Evolutionary conservation across 2,329 filamentous ascomycete genomes (phyloP).

Genomic region (Trematosphaeria pertusa): DNA sequence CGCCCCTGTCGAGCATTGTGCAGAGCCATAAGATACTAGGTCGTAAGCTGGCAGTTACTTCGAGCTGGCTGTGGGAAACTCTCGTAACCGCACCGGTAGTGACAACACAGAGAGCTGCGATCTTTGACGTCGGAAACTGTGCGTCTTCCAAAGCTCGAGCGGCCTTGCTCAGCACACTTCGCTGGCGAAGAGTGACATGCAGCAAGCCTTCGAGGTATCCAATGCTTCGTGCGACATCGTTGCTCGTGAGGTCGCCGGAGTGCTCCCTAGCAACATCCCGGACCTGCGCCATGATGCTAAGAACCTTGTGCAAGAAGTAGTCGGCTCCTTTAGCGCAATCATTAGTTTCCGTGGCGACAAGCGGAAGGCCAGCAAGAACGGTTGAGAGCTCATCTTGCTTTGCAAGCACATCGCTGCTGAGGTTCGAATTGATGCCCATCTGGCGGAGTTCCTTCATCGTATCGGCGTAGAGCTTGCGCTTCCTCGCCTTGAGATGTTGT

Average conservation of each 20-base stretch:
- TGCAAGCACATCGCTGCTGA: constrained; percentile 74
- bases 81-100: constrained; percentile 22
- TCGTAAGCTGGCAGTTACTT: constrained; percentile 20
- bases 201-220: constrained; percentile 89
- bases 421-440: constrained; percentile 89
- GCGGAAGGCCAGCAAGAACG: constrained; percentile 66
- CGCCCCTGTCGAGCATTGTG: constrained; percentile 69
- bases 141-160: constrained; percentile 46
- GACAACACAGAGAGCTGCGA: constrained; percentile 36
- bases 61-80: constrained; percentile 16
- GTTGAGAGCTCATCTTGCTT: constrained; percentile 74
- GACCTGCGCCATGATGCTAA: constrained; percentile 74
- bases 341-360: constrained; percentile 6
- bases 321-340: constrained; percentile 57
- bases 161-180: constrained; percentile 51
- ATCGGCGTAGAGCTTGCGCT: constrained; percentile 89
- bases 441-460: constrained; percentile 80
- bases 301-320: constrained; percentile 78
- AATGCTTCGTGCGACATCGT: constrained; percentile 79
- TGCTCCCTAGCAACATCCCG: constrained; percentile 74
- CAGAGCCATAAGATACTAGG: constrained; percentile 65
- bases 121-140: constrained; percentile 45
- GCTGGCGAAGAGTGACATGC: constrained; percentile 68
- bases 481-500: constrained; percentile 89
- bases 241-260: constrained; percentile 81